Evolutionary conservation across 495 filamentous ascomycete genomes (phyloP), one percentile per base, ranked within the genome.

Genomic region (Hypomontagnella submonticulosa): DNA sequence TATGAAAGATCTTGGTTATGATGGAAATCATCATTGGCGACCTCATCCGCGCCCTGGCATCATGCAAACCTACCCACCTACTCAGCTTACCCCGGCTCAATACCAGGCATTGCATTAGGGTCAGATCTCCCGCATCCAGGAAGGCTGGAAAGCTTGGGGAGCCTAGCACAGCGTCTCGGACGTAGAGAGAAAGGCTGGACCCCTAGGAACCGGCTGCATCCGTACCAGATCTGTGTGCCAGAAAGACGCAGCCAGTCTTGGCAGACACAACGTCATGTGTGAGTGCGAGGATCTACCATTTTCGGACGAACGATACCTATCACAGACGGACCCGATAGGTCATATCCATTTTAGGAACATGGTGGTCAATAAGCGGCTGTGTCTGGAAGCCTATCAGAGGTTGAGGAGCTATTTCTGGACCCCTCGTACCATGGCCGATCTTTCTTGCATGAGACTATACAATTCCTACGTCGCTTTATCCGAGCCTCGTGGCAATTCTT

Each of bases 51-150:
- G 60, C 51, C 60, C 60, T 64, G 60, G 41, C 55, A 69, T 50
- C 44, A 51, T 69, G 60, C 60, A 69, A 49, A 55, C 55, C 55
- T 63, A 64, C 66, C 66, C 66, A 57, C 66, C 66, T 61, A 43
- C 42, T 60, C 55, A 61, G 60, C 49, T 69, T 63, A 69, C 60
- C 66, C 66, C 61, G 56, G 66, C 50, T 63, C 53, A 27, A 27
- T 52, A 64, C 55, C 55, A 50, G 55, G 66, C 66, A 69, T 64
- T 64, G 66, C 66, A 63, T 63, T 69, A 69, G 66, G 66, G 55
- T 55, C 60, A 59, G 66, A 69, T 69, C 66, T 69, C 60, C 55
- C 61, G 60, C 66, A 63, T 55, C 33, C 50, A 58, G 37, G 60
- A 58, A 40, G 48, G 30, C 37, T 58, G 59, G 53, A 37, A 58